Conservation (phyloP, 2,329 filamentous ascomycete species). For the Fonsecaea monophora region DNA sequence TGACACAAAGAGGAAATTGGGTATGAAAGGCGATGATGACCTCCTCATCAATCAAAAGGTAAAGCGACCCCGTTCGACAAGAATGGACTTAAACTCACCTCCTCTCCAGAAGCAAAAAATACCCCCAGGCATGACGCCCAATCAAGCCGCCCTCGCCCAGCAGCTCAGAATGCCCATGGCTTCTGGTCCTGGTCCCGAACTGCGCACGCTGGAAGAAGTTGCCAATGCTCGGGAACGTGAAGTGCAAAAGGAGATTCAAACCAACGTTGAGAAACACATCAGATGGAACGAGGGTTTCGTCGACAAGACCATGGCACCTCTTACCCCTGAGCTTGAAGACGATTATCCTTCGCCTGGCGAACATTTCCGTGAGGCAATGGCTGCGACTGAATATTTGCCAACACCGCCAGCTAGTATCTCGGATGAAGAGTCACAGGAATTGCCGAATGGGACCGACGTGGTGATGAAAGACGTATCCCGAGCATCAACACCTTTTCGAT, state of each 20-base stretch:
- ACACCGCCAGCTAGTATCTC: conserved; percentile 57
- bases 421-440: conserved; percentile 48
- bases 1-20: conserved; percentile 83
- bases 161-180: conserved; percentile 72
- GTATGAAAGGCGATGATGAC: conserved; percentile 91
- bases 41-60: conserved; percentile 92
- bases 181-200: conserved; percentile 76
- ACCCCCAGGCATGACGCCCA: conserved; percentile 62
- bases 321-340: conserved; percentile 77
- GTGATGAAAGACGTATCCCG: conserved; percentile 42
- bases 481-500: conserved; percentile 45
- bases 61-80: conserved; percentile 20
- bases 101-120: conserved; percentile 73
- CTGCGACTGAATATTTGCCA: conserved; percentile 70
- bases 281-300: conserved; percentile 91
- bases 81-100: conserved; percentile 47
- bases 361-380: conserved; percentile 67
- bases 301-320: conserved; percentile 83
- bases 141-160: conserved; percentile 66
- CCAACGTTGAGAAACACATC: conserved; percentile 84
- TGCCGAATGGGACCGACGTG: conserved; percentile 32
- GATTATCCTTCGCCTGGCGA: conserved; percentile 55
- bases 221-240: conserved; percentile 81
- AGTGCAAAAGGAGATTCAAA: conserved; percentile 81
- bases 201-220: conserved; percentile 77